A percentile compares a stretch with the other conserved stretches of the same genome.
Conservation (phyloP, 371 early-diverging fungal species). For the Umbelopsis sp. region DNA sequence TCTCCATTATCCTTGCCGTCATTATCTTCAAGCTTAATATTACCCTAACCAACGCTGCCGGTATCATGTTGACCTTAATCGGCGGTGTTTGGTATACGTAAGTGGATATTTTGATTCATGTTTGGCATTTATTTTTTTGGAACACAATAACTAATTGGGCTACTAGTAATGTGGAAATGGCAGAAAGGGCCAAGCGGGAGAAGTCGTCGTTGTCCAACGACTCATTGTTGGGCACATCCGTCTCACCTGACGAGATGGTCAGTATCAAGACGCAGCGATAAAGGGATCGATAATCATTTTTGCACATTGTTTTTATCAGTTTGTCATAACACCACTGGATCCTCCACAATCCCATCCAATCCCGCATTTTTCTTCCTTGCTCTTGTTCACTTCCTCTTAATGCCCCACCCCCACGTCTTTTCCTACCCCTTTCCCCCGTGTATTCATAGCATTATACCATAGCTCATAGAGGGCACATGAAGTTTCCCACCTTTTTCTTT, state of each 20-base stretch:
- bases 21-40: conserved; percentile 74
- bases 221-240: conserved; percentile 14
- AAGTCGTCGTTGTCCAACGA: conserved; percentile 10
- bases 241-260: conserved; percentile 15
- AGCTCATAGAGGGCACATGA: conserved; percentile 15
- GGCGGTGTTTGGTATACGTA: conserved; percentile 75
- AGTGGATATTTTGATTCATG: conserved; percentile 9
- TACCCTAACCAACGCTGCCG: conserved; percentile 66
- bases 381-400: conserved; percentile 12
- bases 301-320: neutral
- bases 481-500: conserved; percentile 15
- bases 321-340: neutral
- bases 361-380: neutral
- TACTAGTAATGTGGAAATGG: conserved; percentile 9
- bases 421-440: conserved; percentile 1
- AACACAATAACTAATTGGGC: neutral
- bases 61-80: conserved; percentile 75
- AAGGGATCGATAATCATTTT: neutral
- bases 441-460: conserved; percentile 20
- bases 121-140: neutral
- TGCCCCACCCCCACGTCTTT: neutral
- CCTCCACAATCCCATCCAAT: neutral
- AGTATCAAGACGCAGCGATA: conserved; percentile 15
- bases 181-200: conserved; percentile 6
- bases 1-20: conserved; percentile 79